Base-by-base conservation (phyloP, 106 monocot species). In the Dendrobium nobile region DNA sequence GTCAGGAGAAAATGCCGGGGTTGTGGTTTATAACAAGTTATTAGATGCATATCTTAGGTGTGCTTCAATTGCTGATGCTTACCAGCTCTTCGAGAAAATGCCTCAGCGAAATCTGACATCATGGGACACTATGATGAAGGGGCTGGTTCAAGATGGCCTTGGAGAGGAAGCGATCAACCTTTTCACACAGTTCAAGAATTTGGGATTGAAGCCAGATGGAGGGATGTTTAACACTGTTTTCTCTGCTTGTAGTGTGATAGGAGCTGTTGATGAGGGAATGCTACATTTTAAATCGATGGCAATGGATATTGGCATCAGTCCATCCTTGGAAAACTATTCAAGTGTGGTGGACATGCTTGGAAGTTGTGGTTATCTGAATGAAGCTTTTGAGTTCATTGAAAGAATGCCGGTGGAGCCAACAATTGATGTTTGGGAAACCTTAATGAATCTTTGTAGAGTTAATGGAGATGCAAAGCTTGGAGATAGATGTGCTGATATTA, bases 261-360 rank as follows among this genome's bases (percentile, higher is more conserved):
- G 94, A 47, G 92, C 92, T 64, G 92, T 97, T 20, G 86, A 94
- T 83, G 94, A 97, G 75, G 97, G 97, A 7, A 80, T 97, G 80
- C 67, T 94, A 26, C 92, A 97, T 89, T 92, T 94, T 41, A 81
- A 92, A 79, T 94, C 90, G 22, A 97, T 97, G 97, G 80, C 84
- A n/a, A 81, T 85, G 59, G 88, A 89, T 43, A 89, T 86, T 73
- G 81, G 83, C 28, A 91, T 94, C 54, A 7, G 47, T 26, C 92
- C 97, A 75, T 73, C 68, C 27, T 89, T 90, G 88, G 87, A 89
- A 79, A 88, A 94, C 81, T 97, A 92, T 80, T 80, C 73, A 10
- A 75, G 81, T 42, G 81, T 97, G 79, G 89, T 97, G 9, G 82
- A 79, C 79, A 94, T 97, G 97, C 86, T 91, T 81, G 97, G 94